phyloP scores from a whole-genome alignment of 2,329 filamentous ascomycete species.

The Talaromyces sp. region DNA sequence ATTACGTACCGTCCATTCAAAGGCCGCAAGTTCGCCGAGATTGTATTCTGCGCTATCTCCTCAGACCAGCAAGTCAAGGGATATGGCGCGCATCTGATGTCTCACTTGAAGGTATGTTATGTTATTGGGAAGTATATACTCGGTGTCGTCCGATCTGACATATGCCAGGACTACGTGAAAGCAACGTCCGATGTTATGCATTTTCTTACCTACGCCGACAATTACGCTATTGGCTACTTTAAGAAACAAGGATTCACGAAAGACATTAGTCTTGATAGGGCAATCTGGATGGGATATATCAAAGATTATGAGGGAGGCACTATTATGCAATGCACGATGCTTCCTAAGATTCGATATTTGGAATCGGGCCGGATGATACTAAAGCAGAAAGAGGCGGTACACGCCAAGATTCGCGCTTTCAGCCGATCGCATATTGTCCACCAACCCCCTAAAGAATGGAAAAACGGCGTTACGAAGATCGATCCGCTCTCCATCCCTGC shows the following conservation, averaged over 20 bases:
- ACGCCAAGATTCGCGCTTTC: constrained; percentile 88
- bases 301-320: constrained; percentile 99
- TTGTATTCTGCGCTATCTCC: constrained; percentile 95
- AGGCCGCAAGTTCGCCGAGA: constrained; percentile 87
- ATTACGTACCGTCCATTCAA: constrained; percentile 97
- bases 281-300: constrained; percentile 98
- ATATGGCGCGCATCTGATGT: constrained; percentile 96
- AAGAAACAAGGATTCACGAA: constrained; percentile 99
- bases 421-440: constrained; percentile 84
- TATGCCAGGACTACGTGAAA: constrained; percentile 73
- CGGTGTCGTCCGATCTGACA: neutral
- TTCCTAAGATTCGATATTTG: constrained; percentile 87
- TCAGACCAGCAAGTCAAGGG: constrained; percentile 98
- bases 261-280: constrained; percentile 84
- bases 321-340: constrained; percentile 98
- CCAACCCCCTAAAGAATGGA: constrained; percentile 78
- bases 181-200: constrained; percentile 98
- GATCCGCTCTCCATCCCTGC: constrained; percentile 80
- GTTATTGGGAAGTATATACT: neutral
- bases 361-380: constrained; percentile 87
- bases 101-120: constrained; percentile 69
- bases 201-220: constrained; percentile 96
- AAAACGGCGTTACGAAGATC: constrained; percentile 64
- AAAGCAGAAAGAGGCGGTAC: constrained; percentile 92
- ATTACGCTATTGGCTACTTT: constrained; percentile 98